Evolutionary conservation across 768 basidiomycete species (phyloP).

Genomic region (Myochromella boudieri): DNA sequence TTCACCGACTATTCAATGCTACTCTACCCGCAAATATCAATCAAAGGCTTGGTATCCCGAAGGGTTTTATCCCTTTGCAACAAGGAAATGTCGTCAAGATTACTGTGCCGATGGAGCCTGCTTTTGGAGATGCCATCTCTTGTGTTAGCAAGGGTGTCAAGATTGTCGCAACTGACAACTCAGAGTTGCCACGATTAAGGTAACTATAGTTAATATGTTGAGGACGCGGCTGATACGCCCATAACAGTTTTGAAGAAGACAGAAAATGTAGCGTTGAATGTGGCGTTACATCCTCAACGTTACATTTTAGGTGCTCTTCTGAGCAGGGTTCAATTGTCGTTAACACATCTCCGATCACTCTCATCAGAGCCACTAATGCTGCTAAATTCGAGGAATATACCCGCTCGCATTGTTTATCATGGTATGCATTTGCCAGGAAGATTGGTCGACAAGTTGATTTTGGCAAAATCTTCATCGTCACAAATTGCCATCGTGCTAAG

Average conservation of each 20-base stretch:
- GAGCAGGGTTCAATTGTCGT: constrained; percentile 13
- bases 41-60: constrained; percentile 11
- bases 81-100: constrained; percentile 1
- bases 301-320: constrained; percentile 13
- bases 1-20: constrained; percentile 14
- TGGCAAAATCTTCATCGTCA: constrained; percentile 18
- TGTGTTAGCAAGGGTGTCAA: constrained; percentile 3
- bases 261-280: too few species aligned
- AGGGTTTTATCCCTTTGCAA: constrained; percentile 5
- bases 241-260: too few species aligned
- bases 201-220: too few species aligned
- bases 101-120: constrained; percentile 9
- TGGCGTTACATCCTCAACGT: constrained; percentile 5
- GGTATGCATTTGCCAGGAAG: constrained; percentile 13
- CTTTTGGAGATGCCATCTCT: constrained; percentile 9
- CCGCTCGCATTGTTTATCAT: constrained; percentile 9
- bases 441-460: constrained; percentile 8
- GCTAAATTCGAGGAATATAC: constrained; percentile 9
- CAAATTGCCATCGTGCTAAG: constrained; percentile 14
- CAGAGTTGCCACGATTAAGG: too few species aligned
- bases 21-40: constrained; percentile 3
- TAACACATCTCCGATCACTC: constrained; percentile 10
- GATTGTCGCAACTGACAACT: background rate
- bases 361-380: constrained; percentile 5
- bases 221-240: too few species aligned